Conservation (phyloP, 257 asterid genomes). For the Cynanchum wilfordii region DNA sequence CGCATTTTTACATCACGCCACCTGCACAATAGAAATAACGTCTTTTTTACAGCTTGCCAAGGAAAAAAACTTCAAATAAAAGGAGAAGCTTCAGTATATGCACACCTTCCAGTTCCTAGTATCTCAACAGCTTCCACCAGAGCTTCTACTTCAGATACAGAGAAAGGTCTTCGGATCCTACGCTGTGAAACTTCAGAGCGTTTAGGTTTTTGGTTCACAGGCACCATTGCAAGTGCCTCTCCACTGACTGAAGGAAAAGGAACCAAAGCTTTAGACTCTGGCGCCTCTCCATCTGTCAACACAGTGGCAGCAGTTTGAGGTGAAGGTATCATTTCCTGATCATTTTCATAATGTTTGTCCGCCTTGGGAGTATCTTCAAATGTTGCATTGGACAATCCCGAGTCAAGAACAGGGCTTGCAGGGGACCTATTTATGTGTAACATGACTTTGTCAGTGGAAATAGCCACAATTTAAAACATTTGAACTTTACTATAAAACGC, state of each 20-base stretch:
- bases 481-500: background rate
- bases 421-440: slow-evolving; percentile 45
- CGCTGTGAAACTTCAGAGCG: slow-evolving; percentile 74
- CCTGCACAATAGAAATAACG: slow-evolving; percentile 34
- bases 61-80: background rate
- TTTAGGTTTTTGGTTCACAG: slow-evolving; percentile 49
- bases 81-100: background rate
- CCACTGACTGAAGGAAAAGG: slow-evolving; percentile 28
- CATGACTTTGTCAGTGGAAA: background rate
- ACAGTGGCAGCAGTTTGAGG: slow-evolving; percentile 30
- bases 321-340: slow-evolving; percentile 27
- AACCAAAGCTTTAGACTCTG: slow-evolving; percentile 61
- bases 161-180: slow-evolving; percentile 86
- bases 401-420: slow-evolving; percentile 40
- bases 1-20: slow-evolving; percentile 96
- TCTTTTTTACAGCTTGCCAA: background rate
- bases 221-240: slow-evolving; percentile 56
- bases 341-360: slow-evolving; percentile 28
- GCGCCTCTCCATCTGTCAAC: slow-evolving; percentile 28
- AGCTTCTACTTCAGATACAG: slow-evolving; percentile 88
- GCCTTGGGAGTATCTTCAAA: slow-evolving; percentile 37
- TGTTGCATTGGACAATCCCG: slow-evolving; percentile 43
- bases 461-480: background rate
- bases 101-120: slow-evolving; percentile 92
- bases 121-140: slow-evolving; percentile 90